These are phyloP conservation scores for Solanum chacoense DNA, from an alignment of 305 asterid genomes.

Conservation along the genomic window DNA sequence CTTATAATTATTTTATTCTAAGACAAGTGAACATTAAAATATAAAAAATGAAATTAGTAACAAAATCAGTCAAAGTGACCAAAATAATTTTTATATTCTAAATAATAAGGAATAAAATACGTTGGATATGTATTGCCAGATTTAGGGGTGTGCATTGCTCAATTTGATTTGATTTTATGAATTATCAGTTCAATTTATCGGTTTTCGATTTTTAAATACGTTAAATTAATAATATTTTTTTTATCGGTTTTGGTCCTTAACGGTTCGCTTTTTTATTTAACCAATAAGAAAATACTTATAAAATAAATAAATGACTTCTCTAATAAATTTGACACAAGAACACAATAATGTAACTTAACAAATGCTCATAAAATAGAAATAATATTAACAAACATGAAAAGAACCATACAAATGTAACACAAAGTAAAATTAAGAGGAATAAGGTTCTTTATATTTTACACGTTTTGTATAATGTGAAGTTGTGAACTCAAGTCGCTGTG, in stretches of 20 bases:
- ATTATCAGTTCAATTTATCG: too few species aligned
- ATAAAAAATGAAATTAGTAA: neutral
- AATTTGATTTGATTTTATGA: neutral
- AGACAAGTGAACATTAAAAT: neutral
- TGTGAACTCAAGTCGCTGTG: neutral
- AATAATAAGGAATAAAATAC: neutral
- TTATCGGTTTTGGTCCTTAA: neutral
- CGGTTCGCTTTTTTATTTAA: too few species aligned
- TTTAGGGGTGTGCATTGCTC: neutral
- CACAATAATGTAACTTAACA: too few species aligned
- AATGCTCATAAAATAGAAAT: neutral
- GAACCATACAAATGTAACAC: neutral
- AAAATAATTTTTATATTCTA: neutral
- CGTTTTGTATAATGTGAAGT: neutral
- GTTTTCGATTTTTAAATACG: too few species aligned
- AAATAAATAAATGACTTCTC: neutral
- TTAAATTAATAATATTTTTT: too few species aligned
- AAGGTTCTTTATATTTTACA: neutral
- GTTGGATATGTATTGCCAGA: neutral
- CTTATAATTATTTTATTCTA: neutral
- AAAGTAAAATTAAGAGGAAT: neutral
- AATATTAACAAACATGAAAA: neutral
- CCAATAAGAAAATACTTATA: neutral
- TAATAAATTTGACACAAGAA: too few species aligned
- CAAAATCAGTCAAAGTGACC: neutral